A percentile compares a stretch with the other conserved stretches of the same genome.
phyloP scores from a whole-genome alignment of 768 basidiomycete species.

The Boletus insuetus region DNA sequence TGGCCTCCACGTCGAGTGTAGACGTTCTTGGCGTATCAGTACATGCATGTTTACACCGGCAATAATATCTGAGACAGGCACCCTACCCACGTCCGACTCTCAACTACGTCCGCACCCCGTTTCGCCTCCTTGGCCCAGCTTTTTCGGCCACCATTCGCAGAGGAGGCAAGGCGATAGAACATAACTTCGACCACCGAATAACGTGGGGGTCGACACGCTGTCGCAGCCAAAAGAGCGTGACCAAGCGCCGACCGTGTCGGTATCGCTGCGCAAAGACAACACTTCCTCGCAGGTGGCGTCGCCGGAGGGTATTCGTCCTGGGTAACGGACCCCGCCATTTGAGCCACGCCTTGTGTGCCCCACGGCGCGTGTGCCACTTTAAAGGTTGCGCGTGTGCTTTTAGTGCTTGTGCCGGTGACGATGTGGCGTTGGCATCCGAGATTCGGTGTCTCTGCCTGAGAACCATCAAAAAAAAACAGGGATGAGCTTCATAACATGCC shows the following conservation, averaged over 20 bases:
- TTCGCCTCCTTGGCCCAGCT: background rate
- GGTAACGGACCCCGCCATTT: constrained; percentile 22
- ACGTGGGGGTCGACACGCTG: background rate
- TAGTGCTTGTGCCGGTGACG: background rate
- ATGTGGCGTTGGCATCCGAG: background rate
- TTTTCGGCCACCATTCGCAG: background rate
- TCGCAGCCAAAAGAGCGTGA: constrained; percentile 14
- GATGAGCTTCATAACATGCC: background rate
- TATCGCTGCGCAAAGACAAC: constrained; percentile 16
- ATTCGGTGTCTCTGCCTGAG: background rate
- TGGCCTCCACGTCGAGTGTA: too few relatives aligned
- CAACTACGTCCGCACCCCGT: background rate
- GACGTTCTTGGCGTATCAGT: background rate
- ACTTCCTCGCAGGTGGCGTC: background rate
- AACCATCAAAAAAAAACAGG: background rate
- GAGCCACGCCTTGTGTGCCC: constrained; percentile 6
- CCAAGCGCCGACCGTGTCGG: background rate
- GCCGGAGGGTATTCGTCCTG: background rate
- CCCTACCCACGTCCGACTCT: background rate
- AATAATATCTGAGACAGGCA: background rate
- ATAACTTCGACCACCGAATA: constrained; percentile 7
- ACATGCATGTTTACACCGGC: background rate
- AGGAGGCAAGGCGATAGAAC: background rate
- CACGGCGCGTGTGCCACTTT: too few relatives aligned
- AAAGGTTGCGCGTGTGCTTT: background rate